phyloP scores from a whole-genome alignment of 805 yeast genomes.

The Wickerhamiella nectarea region DNA sequence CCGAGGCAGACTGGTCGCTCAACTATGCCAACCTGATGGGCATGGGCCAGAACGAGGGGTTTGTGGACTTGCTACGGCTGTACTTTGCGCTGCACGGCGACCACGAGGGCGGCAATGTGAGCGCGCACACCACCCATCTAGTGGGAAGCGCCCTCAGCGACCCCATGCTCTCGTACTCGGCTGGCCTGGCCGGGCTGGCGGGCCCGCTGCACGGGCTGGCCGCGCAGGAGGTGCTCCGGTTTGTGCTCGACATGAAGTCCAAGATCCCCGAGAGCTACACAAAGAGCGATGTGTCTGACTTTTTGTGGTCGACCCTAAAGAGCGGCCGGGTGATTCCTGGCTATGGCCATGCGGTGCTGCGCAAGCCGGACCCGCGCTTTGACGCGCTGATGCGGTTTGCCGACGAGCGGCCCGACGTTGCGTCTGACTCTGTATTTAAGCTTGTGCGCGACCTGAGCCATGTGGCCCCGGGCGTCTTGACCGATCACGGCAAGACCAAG shows the following conservation, averaged over 20 bases:
- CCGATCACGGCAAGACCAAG: constrained; percentile 70
- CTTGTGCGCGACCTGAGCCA: constrained; percentile 52
- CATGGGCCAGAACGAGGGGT: constrained; percentile 33
- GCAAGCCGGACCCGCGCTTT: constrained; percentile 74
- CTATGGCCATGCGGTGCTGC: constrained; percentile 75
- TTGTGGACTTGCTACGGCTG: constrained; percentile 56
- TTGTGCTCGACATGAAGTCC: constrained; percentile 47
- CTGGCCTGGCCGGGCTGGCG: constrained; percentile 72
- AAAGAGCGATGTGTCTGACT: constrained; percentile 42
- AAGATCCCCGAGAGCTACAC: constrained; percentile 26
- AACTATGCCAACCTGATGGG: constrained; percentile 58
- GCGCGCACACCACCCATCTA: constrained; percentile 69
- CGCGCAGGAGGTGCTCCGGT: constrained; percentile 71
- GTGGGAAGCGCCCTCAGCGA: constrained; percentile 73
- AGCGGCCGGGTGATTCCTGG: constrained; percentile 75
- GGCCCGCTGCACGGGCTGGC: constrained; percentile 83
- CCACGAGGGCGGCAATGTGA: constrained; percentile 76
- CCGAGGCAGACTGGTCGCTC: constrained; percentile 53
- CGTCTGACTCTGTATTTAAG: constrained; percentile 49
- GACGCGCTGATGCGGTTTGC: constrained; percentile 62
- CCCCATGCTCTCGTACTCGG: constrained; percentile 60
- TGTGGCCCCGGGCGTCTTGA: constrained; percentile 62
- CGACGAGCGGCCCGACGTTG: constrained; percentile 37
- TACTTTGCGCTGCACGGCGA: constrained; percentile 67
- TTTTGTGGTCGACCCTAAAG: constrained; percentile 59